These are phyloP conservation scores for Ceratocystis albifundus DNA, from an alignment of 2,329 filamentous ascomycete species.

Conservation along the genomic window DNA sequence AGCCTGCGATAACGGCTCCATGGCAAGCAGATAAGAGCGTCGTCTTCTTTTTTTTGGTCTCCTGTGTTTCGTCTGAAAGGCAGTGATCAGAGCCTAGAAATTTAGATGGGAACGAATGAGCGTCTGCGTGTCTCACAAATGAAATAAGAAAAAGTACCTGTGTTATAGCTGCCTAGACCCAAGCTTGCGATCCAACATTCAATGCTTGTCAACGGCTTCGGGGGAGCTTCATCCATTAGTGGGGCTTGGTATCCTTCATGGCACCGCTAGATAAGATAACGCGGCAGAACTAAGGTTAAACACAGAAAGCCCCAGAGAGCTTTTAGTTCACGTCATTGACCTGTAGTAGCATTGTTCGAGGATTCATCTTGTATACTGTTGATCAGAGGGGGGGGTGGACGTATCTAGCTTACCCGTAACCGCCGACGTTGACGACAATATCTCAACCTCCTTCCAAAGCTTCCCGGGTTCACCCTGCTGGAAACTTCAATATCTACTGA, in stretches of 20 bases:
- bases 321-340: neutral
- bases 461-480: neutral
- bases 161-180: neutral
- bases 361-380: neutral
- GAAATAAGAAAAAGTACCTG: neutral
- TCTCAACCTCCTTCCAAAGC: neutral
- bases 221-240: neutral
- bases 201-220: neutral
- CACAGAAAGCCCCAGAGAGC: neutral
- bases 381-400: neutral
- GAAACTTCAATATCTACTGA: neutral
- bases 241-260: neutral
- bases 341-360: neutral
- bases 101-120: neutral
- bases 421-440: neutral
- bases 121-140: neutral
- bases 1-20: neutral
- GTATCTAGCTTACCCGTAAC: neutral
- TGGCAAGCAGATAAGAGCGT: neutral
- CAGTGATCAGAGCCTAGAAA: neutral
- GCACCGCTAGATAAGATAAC: constrained; percentile 7
- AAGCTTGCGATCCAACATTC: neutral
- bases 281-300: neutral
- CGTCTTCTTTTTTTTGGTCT: too few relatives aligned
- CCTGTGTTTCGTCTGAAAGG: too few relatives aligned